Evolutionary conservation across 345 rosid genomes (phyloP), one percentile per base, ranked within the genome.

Genomic region (Citrus unshiu): DNA sequence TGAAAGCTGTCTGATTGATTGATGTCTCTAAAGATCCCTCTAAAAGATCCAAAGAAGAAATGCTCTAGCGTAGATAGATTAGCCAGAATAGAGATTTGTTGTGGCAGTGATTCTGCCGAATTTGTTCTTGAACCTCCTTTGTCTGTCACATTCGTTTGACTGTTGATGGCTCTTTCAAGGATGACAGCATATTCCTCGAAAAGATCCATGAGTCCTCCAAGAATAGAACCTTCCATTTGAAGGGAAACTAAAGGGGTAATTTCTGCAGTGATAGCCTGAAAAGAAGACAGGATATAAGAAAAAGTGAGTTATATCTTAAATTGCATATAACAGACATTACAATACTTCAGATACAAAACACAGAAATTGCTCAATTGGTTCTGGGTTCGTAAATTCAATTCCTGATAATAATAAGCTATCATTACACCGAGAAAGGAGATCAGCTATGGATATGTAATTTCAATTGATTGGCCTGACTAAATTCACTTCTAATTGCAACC

Each of bases 71-170:
- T 87, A 27, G 90, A 87, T 43, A 90, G 66, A 83, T 86, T 88
- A 35, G 82, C 85, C 62, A 91, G 82, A 73, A 86, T 40, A 56
- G 90, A 88, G 73, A 90, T 86, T 70, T 91, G 88, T 49, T 83
- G 86, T 7, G 27, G 73, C 78, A 83, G 80, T 40, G 84, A 85
- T 70, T 85, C 80, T 19, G 84, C 78, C 9, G 79, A 77, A 78
- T 69, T 83, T n/a, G 81, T 76, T 76, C 40, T 76, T 19, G 81
- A 81, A 81, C 68, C 83, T 72, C 69, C 43, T 68, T 61, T 78
- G 35, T 76, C 85, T 25, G 65, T 34, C 22, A 35, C 24, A 65
- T 76, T 25, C 40, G 68, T 63, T 67, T 82, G 73, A 18, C 77
- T 58, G 9, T 77, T 81, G 57, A 86, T 83, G 58, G 87, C 84